phyloP scores from a whole-genome alignment of 2,329 filamentous ascomycete species.

The Aureobasidium lini region DNA sequence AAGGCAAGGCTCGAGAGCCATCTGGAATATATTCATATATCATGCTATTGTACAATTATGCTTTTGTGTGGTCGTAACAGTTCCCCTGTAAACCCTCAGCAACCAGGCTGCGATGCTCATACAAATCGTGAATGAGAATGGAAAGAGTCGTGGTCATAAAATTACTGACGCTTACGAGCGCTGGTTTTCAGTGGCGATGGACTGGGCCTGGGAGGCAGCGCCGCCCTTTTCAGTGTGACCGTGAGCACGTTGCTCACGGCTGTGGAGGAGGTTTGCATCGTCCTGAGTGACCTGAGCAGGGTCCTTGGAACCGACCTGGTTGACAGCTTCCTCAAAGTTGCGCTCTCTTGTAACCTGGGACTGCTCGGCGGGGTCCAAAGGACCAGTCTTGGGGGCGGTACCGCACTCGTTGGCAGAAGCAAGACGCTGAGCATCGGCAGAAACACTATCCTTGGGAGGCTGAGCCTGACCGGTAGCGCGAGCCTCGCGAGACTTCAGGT shows the following conservation, averaged over 20 bases:
- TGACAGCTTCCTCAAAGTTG: constrained; percentile 26
- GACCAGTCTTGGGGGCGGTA: constrained; percentile 15
- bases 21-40: background rate
- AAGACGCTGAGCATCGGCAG: constrained; percentile 33
- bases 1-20: background rate
- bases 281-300: constrained; percentile 27
- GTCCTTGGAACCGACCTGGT: constrained; percentile 26
- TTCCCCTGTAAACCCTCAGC: background rate
- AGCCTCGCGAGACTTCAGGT: constrained; percentile 35
- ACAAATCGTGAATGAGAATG: background rate
- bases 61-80: constrained; percentile 14
- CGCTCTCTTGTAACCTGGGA: constrained; percentile 25
- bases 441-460: constrained; percentile 26
- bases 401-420: constrained; percentile 27
- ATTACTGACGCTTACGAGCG: background rate
- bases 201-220: constrained; percentile 28
- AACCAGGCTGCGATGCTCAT: constrained; percentile 2
- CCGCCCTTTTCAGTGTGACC: constrained; percentile 27
- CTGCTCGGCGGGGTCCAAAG: constrained; percentile 23
- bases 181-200: constrained; percentile 23
- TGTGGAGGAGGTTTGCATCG: constrained; percentile 26
- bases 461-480: constrained; percentile 24
- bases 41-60: constrained; percentile 11
- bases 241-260: constrained; percentile 27
- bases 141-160: background rate